Evolutionary conservation across 2,329 filamentous ascomycete genomes (phyloP), one percentile per base, ranked within the genome.

Genomic region (Lecanicillium sp.): DNA sequence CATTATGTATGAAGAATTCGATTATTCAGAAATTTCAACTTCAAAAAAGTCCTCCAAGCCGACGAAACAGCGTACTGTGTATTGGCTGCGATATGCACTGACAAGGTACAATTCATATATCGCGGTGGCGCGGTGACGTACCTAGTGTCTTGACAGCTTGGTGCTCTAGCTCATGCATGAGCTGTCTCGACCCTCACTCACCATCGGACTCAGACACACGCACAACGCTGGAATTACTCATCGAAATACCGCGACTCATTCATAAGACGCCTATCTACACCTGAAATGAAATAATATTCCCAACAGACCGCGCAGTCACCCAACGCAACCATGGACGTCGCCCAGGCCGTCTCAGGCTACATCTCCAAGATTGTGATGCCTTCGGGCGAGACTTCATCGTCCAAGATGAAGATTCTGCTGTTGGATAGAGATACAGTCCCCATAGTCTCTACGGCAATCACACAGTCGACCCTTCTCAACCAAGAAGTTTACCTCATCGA

Each of bases 401-500:
- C 85, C 30, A 96, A 95, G 70, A 98, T 98, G 92, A 98, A 98
- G 78, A 92, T 96, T 44, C 69, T 98, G 41, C 70, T 98, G 46
- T 71, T 98, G 51, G 92, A 98, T 62, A 83, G 78, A 64, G 92
- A 96, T 63, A 98, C 92, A 48, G 83, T 96, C 16, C 78, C 86
- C 13, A 94, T 96, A 49, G 80, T 95, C 15, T 98, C 94, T 9
- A 94, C 89, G 5, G 89, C 92, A 39, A 90, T 90, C 44, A 96
- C 92, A 2, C 94, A 98, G 60, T 98, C 92, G 19, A 80, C 87
- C 29, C 78, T 98, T 15, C 79, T 98, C 46, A 95, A 86, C 56
- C 88, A 98, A 66, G 90, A 96, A 65, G 85, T 98, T 50, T 98
- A 95, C 64, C 85, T 98, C 45, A 95, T 94, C 54, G 92, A 98